Percentiles rank a stretch among this genome's conserved stretches.
These are phyloP conservation scores for Hirschioporus abietinus DNA, from an alignment of 768 basidiomycete species.

Conservation along the genomic window DNA sequence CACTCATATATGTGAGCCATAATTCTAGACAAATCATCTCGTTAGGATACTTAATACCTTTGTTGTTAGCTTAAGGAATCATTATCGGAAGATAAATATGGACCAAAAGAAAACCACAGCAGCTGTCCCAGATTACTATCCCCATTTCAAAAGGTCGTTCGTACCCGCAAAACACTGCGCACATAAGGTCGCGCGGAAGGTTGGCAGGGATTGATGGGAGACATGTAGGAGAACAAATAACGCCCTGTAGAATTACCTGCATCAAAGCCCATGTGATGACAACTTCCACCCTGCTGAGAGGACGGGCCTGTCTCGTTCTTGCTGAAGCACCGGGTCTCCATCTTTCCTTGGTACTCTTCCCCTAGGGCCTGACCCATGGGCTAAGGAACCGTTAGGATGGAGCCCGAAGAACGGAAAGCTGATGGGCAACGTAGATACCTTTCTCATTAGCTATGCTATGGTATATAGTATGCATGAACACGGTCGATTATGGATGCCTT, in stretches of 20 bases:
- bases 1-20: not conserved
- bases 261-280: constrained; percentile 2
- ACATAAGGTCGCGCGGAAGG: too few species aligned
- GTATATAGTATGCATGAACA: not conserved
- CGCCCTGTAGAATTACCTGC: not conserved
- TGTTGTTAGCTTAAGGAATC: too few species aligned
- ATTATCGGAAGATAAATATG: too few species aligned
- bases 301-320: not conserved
- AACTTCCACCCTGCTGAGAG: constrained; percentile 4
- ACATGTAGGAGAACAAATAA: not conserved
- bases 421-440: not conserved
- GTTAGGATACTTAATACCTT: not conserved
- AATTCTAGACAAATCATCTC: not conserved
- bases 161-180: too few species aligned
- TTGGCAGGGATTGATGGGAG: not conserved
- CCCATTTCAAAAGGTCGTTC: too few species aligned
- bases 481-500: not conserved
- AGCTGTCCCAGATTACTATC: too few species aligned
- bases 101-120: too few species aligned
- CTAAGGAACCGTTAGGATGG: constrained; percentile 1
- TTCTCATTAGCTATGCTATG: too few species aligned
- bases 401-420: constrained; percentile 5
- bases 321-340: constrained; percentile 3
- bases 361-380: not conserved
- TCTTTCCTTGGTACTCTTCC: constrained; percentile 1